Evolutionary conservation across 2,329 filamentous ascomycete species (phyloP).

Genomic region (Chaetomium olivaceum): DNA sequence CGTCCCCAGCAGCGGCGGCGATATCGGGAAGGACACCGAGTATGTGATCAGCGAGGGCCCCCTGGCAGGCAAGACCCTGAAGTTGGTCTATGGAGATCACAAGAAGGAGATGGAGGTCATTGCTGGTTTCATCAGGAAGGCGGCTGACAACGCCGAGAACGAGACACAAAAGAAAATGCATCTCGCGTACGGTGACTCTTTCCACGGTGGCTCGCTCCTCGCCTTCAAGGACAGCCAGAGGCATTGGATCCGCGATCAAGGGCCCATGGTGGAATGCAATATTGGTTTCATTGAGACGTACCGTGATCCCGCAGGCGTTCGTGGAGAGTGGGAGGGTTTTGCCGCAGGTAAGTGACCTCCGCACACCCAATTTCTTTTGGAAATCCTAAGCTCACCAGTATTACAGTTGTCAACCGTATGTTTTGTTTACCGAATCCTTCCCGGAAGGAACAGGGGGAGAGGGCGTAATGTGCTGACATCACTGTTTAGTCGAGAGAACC

Average conservation of each 20-base stretch:
- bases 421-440: not conserved
- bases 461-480: conserved; percentile 19
- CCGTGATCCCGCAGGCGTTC: conserved; percentile 75
- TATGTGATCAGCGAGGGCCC: conserved; percentile 61
- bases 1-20: conserved; percentile 63
- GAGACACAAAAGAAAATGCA: conserved; percentile 75
- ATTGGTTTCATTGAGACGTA: conserved; percentile 87
- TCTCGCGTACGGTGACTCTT: conserved; percentile 71
- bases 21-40: conserved; percentile 65
- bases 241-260: conserved; percentile 80
- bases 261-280: conserved; percentile 76
- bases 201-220: conserved; percentile 70
- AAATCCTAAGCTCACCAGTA: conserved; percentile 28
- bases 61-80: conserved; percentile 67
- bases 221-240: conserved; percentile 80
- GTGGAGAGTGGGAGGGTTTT: conserved; percentile 85
- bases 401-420: conserved; percentile 65
- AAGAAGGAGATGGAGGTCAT: conserved; percentile 70
- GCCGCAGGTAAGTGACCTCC: conserved; percentile 54
- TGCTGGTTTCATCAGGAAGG: conserved; percentile 65
- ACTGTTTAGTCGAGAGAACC: conserved; percentile 70
- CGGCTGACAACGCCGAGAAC: conserved; percentile 69
- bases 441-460: not conserved
- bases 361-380: not conserved
- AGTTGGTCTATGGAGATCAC: conserved; percentile 74